Conservation (phyloP, 106 monocot species). For the Dioscorea alata region DNA sequence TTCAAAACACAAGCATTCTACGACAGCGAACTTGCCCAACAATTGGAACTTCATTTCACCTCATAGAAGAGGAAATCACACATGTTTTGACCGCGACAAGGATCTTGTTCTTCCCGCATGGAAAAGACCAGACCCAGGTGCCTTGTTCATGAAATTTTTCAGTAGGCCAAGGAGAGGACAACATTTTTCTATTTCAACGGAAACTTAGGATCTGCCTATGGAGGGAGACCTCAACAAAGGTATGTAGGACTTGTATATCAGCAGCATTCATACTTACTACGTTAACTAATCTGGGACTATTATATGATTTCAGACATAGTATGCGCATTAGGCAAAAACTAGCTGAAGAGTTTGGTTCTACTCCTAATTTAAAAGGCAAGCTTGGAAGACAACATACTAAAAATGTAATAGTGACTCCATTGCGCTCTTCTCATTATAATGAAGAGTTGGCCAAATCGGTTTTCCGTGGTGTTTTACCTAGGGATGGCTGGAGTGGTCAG, state of each 20-base stretch:
- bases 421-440: constrained; percentile 50
- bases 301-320: constrained; percentile 62
- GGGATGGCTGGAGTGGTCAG: constrained; percentile 92
- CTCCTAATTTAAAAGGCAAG: constrained; percentile 74
- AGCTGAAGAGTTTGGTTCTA: constrained; percentile 79
- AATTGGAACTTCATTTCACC: constrained; percentile 71
- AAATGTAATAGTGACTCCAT: constrained; percentile 68
- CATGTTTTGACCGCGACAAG: constrained; percentile 90
- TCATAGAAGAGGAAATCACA: constrained; percentile 72
- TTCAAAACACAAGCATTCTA: constrained; percentile 84
- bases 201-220: constrained; percentile 85
- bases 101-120: constrained; percentile 97
- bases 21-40: constrained; percentile 85
- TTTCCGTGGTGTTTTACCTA: constrained; percentile 95
- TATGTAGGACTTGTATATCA: constrained; percentile 17
- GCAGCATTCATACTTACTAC: too few relatives aligned
- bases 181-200: constrained; percentile 96
- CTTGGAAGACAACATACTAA: constrained; percentile 61
- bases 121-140: constrained; percentile 64
- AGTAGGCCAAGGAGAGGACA: constrained; percentile 58
- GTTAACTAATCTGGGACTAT: too few relatives aligned
- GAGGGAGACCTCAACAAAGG: constrained; percentile 79
- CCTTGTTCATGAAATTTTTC: constrained; percentile 56
- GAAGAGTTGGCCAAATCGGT: constrained; percentile 63
- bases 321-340: constrained; percentile 87